These are phyloP conservation scores for Phanerochaete carnosa DNA, from an alignment of 768 basidiomycete species.

Conservation along the genomic window DNA sequence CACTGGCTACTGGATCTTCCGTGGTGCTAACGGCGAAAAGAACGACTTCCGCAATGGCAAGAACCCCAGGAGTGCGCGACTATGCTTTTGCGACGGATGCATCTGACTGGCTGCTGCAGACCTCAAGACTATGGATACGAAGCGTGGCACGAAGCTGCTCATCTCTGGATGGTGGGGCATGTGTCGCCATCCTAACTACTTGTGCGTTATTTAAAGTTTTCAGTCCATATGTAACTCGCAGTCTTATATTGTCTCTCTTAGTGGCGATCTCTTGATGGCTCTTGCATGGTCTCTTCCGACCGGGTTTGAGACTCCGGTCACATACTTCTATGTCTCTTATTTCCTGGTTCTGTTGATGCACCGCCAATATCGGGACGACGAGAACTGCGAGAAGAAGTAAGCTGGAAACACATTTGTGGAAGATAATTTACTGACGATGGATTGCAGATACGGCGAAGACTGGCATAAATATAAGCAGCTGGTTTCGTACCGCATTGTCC, in stretches of 20 bases:
- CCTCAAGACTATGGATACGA: conserved; percentile 74
- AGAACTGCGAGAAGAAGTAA: conserved; percentile 85
- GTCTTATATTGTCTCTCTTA: conserved; percentile 30
- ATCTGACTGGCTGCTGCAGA: conserved; percentile 39
- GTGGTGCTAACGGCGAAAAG: conserved; percentile 87
- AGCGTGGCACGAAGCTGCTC: conserved; percentile 84
- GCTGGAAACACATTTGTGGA: conserved; percentile 22
- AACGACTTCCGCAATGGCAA: conserved; percentile 90
- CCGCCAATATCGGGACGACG: conserved; percentile 88
- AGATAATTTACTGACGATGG: not conserved
- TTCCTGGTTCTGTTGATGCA: conserved; percentile 89
- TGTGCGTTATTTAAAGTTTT: conserved; percentile 40
- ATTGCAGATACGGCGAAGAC: conserved; percentile 76
- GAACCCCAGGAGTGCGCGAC: conserved; percentile 80
- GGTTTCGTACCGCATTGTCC: conserved; percentile 84
- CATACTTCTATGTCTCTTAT: conserved; percentile 92
- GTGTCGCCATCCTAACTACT: conserved; percentile 90
- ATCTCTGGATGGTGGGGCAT: conserved; percentile 98
- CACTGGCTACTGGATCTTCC: conserved; percentile 89
- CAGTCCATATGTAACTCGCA: not conserved
- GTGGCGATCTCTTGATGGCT: conserved; percentile 86
- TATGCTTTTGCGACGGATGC: not conserved
- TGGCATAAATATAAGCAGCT: conserved; percentile 89
- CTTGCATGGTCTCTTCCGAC: conserved; percentile 93
- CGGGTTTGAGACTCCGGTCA: conserved; percentile 84